Conservation (phyloP, 2,329 filamentous ascomycete genomes). For the Fusarium armeniacum region DNA sequence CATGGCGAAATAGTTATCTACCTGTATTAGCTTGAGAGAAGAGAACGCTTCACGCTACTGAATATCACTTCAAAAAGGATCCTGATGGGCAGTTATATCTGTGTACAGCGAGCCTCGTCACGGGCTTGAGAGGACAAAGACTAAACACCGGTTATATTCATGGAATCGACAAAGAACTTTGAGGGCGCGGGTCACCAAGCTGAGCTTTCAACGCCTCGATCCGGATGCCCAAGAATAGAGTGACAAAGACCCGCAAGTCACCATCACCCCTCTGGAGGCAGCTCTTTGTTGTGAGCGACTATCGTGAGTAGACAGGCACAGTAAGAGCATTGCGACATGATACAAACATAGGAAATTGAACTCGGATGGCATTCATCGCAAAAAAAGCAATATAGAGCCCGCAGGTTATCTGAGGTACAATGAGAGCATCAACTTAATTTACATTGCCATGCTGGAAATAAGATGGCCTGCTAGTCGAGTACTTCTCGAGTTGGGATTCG, state of each 20-base stretch:
- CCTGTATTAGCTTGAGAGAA: neutral
- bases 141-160: neutral
- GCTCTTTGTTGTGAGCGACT: neutral
- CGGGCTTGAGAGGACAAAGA: neutral
- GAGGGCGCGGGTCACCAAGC: neutral
- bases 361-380: neutral
- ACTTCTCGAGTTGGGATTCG: neutral
- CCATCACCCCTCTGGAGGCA: too few species aligned
- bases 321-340: too few species aligned
- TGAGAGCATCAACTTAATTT: neutral
- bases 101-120: neutral
- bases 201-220: neutral
- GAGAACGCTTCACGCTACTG: neutral
- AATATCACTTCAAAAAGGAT: neutral
- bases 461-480: too few species aligned
- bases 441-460: neutral
- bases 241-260: constrained; percentile 27
- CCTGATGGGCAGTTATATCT: neutral
- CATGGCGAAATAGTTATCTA: constrained; percentile 9
- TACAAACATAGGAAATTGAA: neutral
- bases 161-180: neutral
- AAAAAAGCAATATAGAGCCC: too few species aligned
- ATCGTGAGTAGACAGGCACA: neutral
- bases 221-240: neutral
- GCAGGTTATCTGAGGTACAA: neutral